These are phyloP conservation scores for Scenedesmus sp. DNA, from an alignment of 163 green algal species.

Conservation along the genomic window DNA sequence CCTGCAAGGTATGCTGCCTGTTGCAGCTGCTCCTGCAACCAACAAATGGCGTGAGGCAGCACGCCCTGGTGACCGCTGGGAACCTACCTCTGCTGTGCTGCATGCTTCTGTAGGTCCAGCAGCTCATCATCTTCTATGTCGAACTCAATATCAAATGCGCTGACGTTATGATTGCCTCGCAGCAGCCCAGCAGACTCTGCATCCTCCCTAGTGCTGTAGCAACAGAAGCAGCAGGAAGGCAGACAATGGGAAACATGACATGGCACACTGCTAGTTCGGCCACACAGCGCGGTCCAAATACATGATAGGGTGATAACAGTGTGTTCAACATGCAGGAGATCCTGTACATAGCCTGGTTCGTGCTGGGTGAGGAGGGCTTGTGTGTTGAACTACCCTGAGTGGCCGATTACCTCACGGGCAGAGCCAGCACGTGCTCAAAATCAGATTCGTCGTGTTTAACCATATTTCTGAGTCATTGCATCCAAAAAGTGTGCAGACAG, in stretches of 20 bases:
- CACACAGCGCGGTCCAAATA: not conserved
- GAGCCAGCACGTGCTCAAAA: constrained; percentile 9
- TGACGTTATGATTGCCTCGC: not conserved
- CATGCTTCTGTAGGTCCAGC: constrained; percentile 30
- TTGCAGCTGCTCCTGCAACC: not conserved
- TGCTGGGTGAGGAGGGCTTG: not conserved
- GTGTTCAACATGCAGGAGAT: not conserved
- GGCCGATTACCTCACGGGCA: constrained; percentile 26
- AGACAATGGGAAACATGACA: not conserved
- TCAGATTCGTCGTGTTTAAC: constrained; percentile 9
- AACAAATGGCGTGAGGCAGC: not conserved
- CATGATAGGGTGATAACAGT: not conserved
- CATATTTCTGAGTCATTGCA: not conserved
- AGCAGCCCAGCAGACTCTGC: constrained; percentile 20
- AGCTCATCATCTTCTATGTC: constrained; percentile 39
- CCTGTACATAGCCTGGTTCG: not conserved
- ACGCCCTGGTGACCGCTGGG: not conserved
- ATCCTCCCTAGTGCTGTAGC: constrained; percentile 37
- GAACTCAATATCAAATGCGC: constrained; percentile 44
- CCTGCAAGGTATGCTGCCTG: not conserved
- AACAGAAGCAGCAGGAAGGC: not conserved
- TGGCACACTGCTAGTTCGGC: not conserved
- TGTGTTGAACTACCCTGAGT: not conserved
- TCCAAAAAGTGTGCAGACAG: not conserved
- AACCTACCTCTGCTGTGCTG: not conserved